Base-by-base conservation (phyloP, 2,329 filamentous ascomycete genomes). In the Alternaria burnsii region DNA sequence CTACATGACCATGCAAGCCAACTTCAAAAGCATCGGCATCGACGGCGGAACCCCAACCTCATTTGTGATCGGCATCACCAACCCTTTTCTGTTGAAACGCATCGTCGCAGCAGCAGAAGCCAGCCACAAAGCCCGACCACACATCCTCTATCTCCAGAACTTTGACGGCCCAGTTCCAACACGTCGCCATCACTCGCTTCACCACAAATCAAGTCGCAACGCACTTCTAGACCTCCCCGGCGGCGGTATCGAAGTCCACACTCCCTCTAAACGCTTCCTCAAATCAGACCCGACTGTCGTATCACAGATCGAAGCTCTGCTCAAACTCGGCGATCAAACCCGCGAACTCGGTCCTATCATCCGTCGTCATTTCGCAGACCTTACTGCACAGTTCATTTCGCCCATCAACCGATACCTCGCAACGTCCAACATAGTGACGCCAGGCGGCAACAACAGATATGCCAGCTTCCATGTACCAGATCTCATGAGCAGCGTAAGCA, bases 1-100 rank as follows among this genome's bases (percentile, higher is more conserved):
- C 11, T 81, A 81, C 62, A 73, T 80, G 69, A 80, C 78, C 36
- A 81, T 81, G 79, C 79, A 81, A 65, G 77, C 78, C 11, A 78
- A 80, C 28, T 80, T 80, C 61, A 70, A 72, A n/a, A 71, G 71
- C 48, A 78, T 78, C 8, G 78, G 78, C 41, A 74, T 79, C 51
- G 77, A 80, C 48, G 76, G 78, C 16, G 78, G 77, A 2, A 76
- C 76, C 11, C 77, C 78, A 1, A 67, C 74, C 14, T 72, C 75
- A 10, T 80, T 80, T 65, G 69, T 80, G 6, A 69, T 80, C 48
- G 79, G 79, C 32, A 77, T 80, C 59, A 81, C 79, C 6, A 80
- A 81, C 47, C 79, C 79, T 2, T 81, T 81, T 58, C 71, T 81
- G 4, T 70, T 80, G 5, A 78, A 80, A 61, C 76, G 79, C 47